A percentile compares a stretch with the other conserved stretches of the same genome.
Conservation (phyloP, 148 eudicot genomes). For the Hydrangea macrophylla region DNA sequence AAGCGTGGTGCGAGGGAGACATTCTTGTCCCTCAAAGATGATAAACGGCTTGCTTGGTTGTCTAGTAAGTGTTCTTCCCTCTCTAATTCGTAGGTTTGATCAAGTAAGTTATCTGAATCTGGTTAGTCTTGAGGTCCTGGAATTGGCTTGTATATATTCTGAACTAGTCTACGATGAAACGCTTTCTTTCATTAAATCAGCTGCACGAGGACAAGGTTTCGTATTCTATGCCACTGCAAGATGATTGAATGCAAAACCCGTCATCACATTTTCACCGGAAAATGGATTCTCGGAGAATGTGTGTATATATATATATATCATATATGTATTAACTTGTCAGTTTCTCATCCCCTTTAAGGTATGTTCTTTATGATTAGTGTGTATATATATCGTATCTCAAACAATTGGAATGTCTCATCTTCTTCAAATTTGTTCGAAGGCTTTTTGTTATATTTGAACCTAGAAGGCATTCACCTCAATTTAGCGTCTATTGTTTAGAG, state of each 20-base stretch:
- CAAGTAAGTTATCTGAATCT: background rate
- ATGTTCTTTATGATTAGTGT: too few species aligned
- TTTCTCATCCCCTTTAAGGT: too few species aligned
- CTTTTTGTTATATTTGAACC: too few species aligned
- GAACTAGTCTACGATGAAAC: background rate
- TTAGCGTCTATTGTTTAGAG: too few species aligned
- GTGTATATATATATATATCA: too few species aligned
- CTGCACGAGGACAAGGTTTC: background rate
- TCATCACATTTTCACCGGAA: background rate
- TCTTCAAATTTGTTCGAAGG: too few species aligned
- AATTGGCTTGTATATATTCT: slow-evolving; percentile 3
- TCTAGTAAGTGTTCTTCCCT: slow-evolving; percentile 43
- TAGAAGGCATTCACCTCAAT: too few species aligned
- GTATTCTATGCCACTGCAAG: background rate
- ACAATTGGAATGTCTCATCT: too few species aligned
- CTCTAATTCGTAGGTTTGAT: slow-evolving; percentile 14
- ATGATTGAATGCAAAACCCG: too few species aligned
- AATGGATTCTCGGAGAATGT: background rate
- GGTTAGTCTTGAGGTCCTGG: background rate
- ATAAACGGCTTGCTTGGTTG: slow-evolving; percentile 62
- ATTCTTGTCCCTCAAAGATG: slow-evolving; percentile 59
- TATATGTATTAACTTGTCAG: too few species aligned
- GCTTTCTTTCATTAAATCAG: background rate
- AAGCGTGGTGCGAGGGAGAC: slow-evolving; percentile 51
- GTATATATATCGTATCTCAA: too few species aligned